A percentile compares a stretch with the other conserved stretches of the same genome.
phyloP scores from a whole-genome alignment of 2,329 filamentous ascomycete genomes.

The Lecanicillium sp. region DNA sequence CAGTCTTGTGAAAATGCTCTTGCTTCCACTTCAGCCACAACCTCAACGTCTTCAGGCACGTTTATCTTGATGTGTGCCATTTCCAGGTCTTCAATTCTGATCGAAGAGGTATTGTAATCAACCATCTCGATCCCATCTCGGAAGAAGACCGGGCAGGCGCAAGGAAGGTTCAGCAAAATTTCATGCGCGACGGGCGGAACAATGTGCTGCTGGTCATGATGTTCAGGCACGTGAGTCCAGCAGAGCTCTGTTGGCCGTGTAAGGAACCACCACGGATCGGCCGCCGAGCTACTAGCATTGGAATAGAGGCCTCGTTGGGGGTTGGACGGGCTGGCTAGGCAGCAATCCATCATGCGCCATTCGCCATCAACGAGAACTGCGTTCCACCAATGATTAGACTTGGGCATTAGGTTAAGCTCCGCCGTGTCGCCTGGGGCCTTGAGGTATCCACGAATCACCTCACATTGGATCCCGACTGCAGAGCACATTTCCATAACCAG shows the following conservation, averaged over 20 bases:
- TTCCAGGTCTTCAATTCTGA: conserved; percentile 83
- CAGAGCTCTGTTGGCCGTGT: conserved; percentile 80
- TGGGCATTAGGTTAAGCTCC: conserved; percentile 75
- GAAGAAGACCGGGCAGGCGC: conserved; percentile 83
- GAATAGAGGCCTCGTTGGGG: conserved; percentile 74
- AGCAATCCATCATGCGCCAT: conserved; percentile 95
- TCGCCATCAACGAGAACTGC: conserved; percentile 86
- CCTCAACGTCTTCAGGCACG: conserved; percentile 83
- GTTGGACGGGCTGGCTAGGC: conserved; percentile 83
- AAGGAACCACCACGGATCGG: conserved; percentile 94
- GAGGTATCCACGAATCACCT: conserved; percentile 82
- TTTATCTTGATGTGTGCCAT: conserved; percentile 85
- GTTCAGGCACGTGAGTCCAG: conserved; percentile 89
- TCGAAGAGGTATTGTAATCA: conserved; percentile 83
- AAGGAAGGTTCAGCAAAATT: conserved; percentile 76
- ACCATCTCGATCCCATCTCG: conserved; percentile 70
- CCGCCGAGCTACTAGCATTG: conserved; percentile 56
- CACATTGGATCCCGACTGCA: conserved; percentile 79
- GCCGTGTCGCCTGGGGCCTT: conserved; percentile 80
- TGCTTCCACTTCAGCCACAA: conserved; percentile 86
- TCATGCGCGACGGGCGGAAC: conserved; percentile 83
- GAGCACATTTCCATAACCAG: conserved; percentile 90
- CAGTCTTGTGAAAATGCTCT: conserved; percentile 70
- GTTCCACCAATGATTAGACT: conserved; percentile 97
- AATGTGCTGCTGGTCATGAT: conserved; percentile 85